Conservation (phyloP, 768 basidiomycete genomes). For the Gelatoporia subvermispora region DNA sequence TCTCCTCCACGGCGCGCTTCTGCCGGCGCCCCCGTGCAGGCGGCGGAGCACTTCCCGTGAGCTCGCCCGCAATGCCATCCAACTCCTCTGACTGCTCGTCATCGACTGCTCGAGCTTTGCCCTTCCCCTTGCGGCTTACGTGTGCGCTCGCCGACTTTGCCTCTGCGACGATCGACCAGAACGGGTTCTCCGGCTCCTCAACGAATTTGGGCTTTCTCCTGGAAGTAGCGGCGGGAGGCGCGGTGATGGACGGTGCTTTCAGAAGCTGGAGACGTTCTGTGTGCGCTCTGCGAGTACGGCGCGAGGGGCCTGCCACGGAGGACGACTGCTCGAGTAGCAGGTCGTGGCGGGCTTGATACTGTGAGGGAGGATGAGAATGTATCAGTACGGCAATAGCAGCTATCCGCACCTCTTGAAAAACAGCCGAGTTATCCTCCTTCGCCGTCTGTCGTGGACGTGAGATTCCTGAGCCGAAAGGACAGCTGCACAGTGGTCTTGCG, state of each 20-base stretch:
- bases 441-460: conserved; percentile 44
- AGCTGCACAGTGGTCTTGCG: conserved; percentile 14
- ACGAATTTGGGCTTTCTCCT: conserved; percentile 1
- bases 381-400: not conserved
- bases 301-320: conserved; percentile 41
- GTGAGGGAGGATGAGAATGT: conserved; percentile 1
- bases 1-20: not conserved
- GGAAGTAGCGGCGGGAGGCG: conserved; percentile 11
- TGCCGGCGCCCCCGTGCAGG: conserved; percentile 6
- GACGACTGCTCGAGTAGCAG: conserved; percentile 43
- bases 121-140: conserved; percentile 5
- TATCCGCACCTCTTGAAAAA: conserved; percentile 65
- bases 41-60: not conserved
- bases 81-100: not conserved
- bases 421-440: conserved; percentile 64
- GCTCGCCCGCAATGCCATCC: not conserved
- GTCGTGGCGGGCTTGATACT: conserved; percentile 64
- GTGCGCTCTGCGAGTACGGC: conserved; percentile 57
- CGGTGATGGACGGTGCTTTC: conserved; percentile 22
- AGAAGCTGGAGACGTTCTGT: conserved; percentile 48
- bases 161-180: conserved; percentile 12
- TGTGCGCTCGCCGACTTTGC: conserved; percentile 1
- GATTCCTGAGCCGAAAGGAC: not conserved
- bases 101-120: conserved; percentile 6
- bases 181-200: conserved; percentile 2